phyloP scores from a whole-genome alignment of 352 stramenopile genomes.

The Phytopythium cucurbitacearum region DNA sequence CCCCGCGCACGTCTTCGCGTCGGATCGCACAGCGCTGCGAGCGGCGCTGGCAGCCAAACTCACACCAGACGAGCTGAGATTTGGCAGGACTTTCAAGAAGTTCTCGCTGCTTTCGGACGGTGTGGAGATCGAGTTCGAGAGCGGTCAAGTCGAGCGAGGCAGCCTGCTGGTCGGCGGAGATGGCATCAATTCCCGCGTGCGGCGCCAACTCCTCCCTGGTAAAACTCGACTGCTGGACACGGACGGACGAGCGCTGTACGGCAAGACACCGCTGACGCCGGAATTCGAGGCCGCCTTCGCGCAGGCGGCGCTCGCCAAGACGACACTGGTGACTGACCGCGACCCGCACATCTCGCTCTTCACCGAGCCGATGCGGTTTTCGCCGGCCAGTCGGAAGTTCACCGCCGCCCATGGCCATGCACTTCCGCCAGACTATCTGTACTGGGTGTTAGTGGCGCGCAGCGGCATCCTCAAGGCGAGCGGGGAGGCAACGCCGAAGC shows the following conservation, averaged over 20 bases:
- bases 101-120: conserved; percentile 38
- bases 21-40: conserved; percentile 33
- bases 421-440: conserved; percentile 48
- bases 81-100: conserved; percentile 45
- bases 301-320: conserved; percentile 19
- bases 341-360: conserved; percentile 44
- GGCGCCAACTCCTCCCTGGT: conserved; percentile 42
- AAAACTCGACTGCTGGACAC: conserved; percentile 43
- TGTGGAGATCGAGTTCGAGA: conserved; percentile 53
- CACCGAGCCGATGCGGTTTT: conserved; percentile 36
- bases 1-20: conserved; percentile 29
- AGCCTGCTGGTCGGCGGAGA: conserved; percentile 49
- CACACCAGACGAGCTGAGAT: conserved; percentile 47
- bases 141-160: conserved; percentile 33
- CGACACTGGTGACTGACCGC: conserved; percentile 36
- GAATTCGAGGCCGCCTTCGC: conserved; percentile 47
- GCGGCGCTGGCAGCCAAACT: conserved; percentile 40
- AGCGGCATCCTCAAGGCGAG: conserved; percentile 31
- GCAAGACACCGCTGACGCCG: conserved; percentile 48
- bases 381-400: conserved; percentile 6
- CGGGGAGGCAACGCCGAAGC: conserved; percentile 19
- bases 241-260: conserved; percentile 56
- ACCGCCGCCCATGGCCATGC: conserved; percentile 5
- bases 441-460: conserved; percentile 53
- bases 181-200: conserved; percentile 52